Percentiles rank a stretch among this genome's conserved stretches.
These are phyloP conservation scores for Boletellus emodensis DNA, from an alignment of 768 basidiomycete species.

Conservation along the genomic window DNA sequence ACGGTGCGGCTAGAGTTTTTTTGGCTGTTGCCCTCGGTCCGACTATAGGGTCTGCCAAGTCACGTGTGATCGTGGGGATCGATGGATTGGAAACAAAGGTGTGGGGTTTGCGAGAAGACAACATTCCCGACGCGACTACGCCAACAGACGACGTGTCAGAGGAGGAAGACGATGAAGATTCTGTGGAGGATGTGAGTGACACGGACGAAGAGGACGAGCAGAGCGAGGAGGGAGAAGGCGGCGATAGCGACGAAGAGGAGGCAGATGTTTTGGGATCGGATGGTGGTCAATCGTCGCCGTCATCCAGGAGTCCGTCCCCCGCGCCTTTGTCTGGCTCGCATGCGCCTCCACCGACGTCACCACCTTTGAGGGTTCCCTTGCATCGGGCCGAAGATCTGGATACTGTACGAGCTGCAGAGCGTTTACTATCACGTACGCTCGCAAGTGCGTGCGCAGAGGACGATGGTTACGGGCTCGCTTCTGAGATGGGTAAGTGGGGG, in stretches of 20 bases:
- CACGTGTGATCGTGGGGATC: conserved; percentile 57
- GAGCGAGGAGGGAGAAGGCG: conserved; percentile 3
- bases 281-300: conserved; percentile 12
- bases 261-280: conserved; percentile 5
- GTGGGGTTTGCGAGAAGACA: conserved; percentile 23
- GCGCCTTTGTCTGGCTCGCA: conserved; percentile 16
- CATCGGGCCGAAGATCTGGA: conserved; percentile 34
- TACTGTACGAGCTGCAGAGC: conserved; percentile 32
- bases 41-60: conserved; percentile 55
- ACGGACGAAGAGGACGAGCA: conserved; percentile 5
- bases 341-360: conserved; percentile 25
- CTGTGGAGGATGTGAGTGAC: background rate
- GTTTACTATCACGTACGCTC: conserved; percentile 43
- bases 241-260: conserved; percentile 11
- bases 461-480: conserved; percentile 35
- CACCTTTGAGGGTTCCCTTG: background rate
- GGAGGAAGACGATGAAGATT: background rate
- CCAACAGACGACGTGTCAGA: conserved; percentile 6
- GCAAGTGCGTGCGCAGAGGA: conserved; percentile 42
- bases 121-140: background rate
- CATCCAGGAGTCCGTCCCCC: conserved; percentile 27
- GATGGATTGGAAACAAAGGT: conserved; percentile 56
- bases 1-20: conserved; percentile 38
- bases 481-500: conserved; percentile 36
- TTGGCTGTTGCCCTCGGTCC: conserved; percentile 66